phyloP scores from a whole-genome alignment of 495 filamentous ascomycete genomes.

The Aspergillus hancockii region DNA sequence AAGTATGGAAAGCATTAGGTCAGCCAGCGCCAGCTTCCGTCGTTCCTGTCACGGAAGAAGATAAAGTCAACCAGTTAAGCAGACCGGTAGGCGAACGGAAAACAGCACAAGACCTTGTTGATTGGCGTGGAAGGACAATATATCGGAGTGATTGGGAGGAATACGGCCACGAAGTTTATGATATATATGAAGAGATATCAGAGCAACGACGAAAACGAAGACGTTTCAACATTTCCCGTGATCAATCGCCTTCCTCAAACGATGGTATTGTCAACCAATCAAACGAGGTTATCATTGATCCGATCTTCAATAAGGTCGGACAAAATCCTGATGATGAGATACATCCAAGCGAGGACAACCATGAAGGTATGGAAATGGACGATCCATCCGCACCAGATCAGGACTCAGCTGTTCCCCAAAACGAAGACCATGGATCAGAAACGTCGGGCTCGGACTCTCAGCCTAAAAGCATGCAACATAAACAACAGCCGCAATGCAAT shows the following conservation, averaged over 20 bases:
- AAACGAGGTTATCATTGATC: not conserved
- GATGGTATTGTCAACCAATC: not conserved
- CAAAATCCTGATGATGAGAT: not conserved
- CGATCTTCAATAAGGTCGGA: not conserved
- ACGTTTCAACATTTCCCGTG: slow-evolving; percentile 11
- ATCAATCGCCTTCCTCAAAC: not conserved
- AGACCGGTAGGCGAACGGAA: slow-evolving; percentile 29
- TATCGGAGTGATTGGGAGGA: slow-evolving; percentile 55
- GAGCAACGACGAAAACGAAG: slow-evolving; percentile 37
- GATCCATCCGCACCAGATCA: not conserved
- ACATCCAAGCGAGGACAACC: slow-evolving; percentile 4
- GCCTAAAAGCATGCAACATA: not conserved
- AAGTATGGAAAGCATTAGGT: slow-evolving; percentile 55
- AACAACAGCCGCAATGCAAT: not conserved
- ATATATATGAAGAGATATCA: slow-evolving; percentile 34
- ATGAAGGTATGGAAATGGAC: slow-evolving; percentile 22
- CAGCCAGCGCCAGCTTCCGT: slow-evolving; percentile 22
- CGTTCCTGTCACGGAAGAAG: slow-evolving; percentile 14
- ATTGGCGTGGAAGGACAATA: slow-evolving; percentile 49
- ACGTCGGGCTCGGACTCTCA: not conserved
- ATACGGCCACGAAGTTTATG: slow-evolving; percentile 33
- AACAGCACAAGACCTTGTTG: slow-evolving; percentile 30
- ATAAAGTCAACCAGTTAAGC: slow-evolving; percentile 13
- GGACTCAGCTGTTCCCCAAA: not conserved
- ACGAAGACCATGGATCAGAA: not conserved